Evolutionary conservation across 2,329 filamentous ascomycete genomes (phyloP).

Genomic region (Fusarium pseudograminearum): DNA sequence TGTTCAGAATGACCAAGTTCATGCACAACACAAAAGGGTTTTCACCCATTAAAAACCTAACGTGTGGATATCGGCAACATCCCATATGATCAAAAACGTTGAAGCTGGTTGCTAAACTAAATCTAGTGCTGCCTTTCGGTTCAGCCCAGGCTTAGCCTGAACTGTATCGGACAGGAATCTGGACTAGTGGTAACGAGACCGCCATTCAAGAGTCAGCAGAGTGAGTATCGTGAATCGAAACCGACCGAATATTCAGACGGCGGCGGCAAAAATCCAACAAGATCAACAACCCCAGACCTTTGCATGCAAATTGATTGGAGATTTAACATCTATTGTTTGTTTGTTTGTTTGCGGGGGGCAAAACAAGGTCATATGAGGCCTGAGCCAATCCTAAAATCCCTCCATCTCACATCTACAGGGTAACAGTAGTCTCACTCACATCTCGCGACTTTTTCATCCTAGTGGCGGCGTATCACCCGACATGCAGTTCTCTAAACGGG

Average conservation of each 20-base stretch:
- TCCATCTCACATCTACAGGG: slow-evolving; percentile 24
- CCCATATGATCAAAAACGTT: slow-evolving; percentile 3
- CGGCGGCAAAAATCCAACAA: not conserved
- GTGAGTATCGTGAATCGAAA: not conserved
- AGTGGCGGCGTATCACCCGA: slow-evolving; percentile 12
- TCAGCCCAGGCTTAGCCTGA: slow-evolving; percentile 4
- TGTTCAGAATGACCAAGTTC: not conserved
- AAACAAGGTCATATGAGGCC: slow-evolving; percentile 13
- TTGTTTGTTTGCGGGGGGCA: slow-evolving; percentile 6
- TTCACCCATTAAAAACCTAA: not conserved
- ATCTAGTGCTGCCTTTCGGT: not conserved
- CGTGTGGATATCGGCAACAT: slow-evolving; percentile 2
- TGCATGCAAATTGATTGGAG: not conserved
- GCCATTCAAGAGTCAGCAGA: slow-evolving; percentile 4
- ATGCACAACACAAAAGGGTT: not conserved
- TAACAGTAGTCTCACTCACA: slow-evolving; percentile 3
- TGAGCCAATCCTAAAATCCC: slow-evolving; percentile 13
- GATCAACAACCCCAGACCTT: not conserved
- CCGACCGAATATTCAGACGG: not conserved
- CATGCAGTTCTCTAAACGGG: not conserved
- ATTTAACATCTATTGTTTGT: not conserved
- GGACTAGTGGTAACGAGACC: not conserved
- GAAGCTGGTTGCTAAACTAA: not conserved
- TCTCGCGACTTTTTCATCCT: not conserved
- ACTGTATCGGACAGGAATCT: not conserved